Percentiles rank a stretch among this genome's conserved stretches.
Conservation (phyloP, 108 stramenopile genomes). For the Cyclotella sp. region DNA sequence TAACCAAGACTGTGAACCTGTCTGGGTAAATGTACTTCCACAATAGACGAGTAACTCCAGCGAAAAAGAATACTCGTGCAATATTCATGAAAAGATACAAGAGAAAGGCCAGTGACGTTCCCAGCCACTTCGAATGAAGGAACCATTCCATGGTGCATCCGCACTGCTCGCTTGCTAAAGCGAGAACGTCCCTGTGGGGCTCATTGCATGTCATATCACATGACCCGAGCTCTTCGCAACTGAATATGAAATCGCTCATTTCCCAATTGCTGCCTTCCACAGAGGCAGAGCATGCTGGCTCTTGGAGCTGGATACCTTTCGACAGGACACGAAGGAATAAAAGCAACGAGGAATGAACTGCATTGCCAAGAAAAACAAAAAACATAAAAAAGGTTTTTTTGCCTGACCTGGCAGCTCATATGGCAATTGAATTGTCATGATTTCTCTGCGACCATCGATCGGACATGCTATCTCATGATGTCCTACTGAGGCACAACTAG, state of each 20-base stretch:
- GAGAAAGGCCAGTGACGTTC: conserved; percentile 45
- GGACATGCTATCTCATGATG: conserved; percentile 34
- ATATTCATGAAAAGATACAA: conserved; percentile 55
- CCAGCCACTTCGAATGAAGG: conserved; percentile 56
- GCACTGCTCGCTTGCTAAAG: conserved; percentile 27
- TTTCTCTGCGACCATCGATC: conserved; percentile 43
- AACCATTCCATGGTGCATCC: conserved; percentile 60
- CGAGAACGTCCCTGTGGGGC: conserved; percentile 41
- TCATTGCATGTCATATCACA: conserved; percentile 54
- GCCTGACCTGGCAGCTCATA: conserved; percentile 41
- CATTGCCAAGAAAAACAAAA: neutral
- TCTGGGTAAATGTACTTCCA: conserved; percentile 56
- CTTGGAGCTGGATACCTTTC: conserved; percentile 18
- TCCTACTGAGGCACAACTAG: conserved; percentile 13
- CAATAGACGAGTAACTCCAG: conserved; percentile 47
- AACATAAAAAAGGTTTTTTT: neutral
- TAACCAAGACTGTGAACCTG: conserved; percentile 47
- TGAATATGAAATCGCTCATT: conserved; percentile 45
- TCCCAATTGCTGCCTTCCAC: conserved; percentile 44
- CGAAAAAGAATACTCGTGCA: conserved; percentile 47
- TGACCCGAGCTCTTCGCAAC: conserved; percentile 43
- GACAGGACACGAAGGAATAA: neutral
- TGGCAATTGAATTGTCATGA: conserved; percentile 37
- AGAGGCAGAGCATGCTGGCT: conserved; percentile 35
- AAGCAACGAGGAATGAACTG: neutral